A percentile compares a stretch with the other conserved stretches of the same genome.
Evolutionary conservation across 208 protist genomes (phyloP).

Genomic region (Lotmaria passim): DNA sequence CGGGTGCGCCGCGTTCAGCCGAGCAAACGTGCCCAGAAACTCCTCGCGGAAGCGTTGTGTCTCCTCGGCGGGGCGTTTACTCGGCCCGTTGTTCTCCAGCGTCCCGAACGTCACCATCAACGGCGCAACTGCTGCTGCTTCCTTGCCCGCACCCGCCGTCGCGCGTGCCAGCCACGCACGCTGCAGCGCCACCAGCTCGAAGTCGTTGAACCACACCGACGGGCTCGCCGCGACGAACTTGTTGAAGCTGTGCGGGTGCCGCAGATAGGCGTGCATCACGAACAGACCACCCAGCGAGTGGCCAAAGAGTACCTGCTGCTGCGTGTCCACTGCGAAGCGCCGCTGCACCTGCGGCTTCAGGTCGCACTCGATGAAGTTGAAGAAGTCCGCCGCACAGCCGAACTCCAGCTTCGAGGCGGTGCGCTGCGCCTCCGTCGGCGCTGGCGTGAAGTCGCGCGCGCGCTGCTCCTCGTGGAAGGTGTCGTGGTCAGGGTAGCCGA

Average conservation of each 20-base stretch:
- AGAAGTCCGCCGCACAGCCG: conserved; percentile 7
- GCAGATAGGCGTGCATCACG: conserved; percentile 17
- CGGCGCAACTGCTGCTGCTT: neutral
- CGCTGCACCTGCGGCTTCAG: conserved; percentile 8
- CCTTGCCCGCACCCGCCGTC: neutral
- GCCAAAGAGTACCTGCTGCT: conserved; percentile 17
- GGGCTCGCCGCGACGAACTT: conserved; percentile 24
- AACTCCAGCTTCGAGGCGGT: neutral
- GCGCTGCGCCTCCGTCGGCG: conserved; percentile 13
- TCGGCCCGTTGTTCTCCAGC: conserved; percentile 18
- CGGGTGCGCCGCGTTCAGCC: neutral
- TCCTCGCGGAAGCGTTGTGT: conserved; percentile 11
- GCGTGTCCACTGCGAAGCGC: conserved; percentile 9
- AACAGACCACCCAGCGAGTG: conserved; percentile 24
- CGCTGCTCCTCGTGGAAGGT: conserved; percentile 20
- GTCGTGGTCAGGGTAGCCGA: conserved; percentile 11
- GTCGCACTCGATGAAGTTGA: conserved; percentile 13
- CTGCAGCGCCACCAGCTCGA: conserved; percentile 5
- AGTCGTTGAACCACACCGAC: conserved; percentile 26
- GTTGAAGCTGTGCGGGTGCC: conserved; percentile 18
- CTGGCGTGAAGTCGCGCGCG: conserved; percentile 22
- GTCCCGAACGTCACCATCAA: conserved; percentile 26
- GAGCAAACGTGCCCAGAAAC: neutral
- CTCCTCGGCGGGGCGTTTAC: neutral
- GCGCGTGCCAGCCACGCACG: neutral